Evolutionary conservation across 2,329 filamentous ascomycete genomes (phyloP).

Genomic region (Drechslera avenae): DNA sequence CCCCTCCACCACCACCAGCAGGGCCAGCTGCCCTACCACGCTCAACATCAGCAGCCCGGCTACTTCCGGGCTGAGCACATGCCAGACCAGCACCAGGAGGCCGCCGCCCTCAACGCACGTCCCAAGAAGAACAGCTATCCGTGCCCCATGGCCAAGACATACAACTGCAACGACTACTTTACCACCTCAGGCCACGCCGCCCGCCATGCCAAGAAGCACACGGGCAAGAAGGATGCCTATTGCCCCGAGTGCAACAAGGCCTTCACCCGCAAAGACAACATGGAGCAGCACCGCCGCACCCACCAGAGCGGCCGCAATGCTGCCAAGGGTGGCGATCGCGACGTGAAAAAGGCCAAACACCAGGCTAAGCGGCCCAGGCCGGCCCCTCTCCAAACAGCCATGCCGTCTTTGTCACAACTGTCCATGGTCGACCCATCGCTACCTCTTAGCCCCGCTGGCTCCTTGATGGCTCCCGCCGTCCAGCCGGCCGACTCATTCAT

Average conservation of each 20-base stretch:
- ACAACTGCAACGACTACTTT: constrained; percentile 77
- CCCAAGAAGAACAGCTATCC: constrained; percentile 71
- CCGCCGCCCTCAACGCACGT: constrained; percentile 46
- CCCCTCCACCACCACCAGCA: constrained; percentile 13
- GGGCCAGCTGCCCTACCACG: constrained; percentile 30
- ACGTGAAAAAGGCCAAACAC: constrained; percentile 46
- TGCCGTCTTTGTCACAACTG: constrained; percentile 23
- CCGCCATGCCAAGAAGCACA: constrained; percentile 83
- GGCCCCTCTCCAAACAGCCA: constrained; percentile 37
- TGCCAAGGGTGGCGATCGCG: constrained; percentile 39
- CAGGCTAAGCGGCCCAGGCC: constrained; percentile 43
- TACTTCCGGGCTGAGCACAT: constrained; percentile 26
- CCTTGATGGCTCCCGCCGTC: constrained; percentile 38
- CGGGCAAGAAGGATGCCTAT: constrained; percentile 76
- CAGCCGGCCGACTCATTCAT: constrained; percentile 32
- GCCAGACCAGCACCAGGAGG: constrained; percentile 14
- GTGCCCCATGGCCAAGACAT: constrained; percentile 73
- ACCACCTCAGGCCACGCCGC: constrained; percentile 86
- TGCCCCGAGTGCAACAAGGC: constrained; percentile 76
- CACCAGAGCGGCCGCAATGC: constrained; percentile 63
- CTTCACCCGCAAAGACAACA: constrained; percentile 83
- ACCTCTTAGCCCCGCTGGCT: constrained; percentile 33
- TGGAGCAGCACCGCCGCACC: constrained; percentile 83
- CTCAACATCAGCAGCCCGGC: constrained; percentile 29
- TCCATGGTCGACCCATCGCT: constrained; percentile 39